Base-by-base conservation (phyloP, 805 yeast species). In the Cyberlindnera mrakii region DNA sequence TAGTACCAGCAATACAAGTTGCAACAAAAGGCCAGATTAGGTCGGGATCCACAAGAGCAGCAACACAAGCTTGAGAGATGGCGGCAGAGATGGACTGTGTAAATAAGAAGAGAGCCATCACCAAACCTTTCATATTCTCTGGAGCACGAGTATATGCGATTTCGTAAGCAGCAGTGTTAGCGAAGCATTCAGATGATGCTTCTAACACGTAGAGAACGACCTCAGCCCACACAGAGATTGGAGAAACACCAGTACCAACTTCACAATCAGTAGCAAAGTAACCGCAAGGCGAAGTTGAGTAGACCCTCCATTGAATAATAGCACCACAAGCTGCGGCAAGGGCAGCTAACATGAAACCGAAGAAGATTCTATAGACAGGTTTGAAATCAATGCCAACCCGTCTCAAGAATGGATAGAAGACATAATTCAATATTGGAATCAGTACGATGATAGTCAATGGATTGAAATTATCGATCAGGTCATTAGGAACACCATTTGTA, bases 121-220 rank as follows among this genome's bases (percentile, higher is more conserved):
- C 64, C 35, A 68, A 59, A 16, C 70, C 63, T 47, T 65, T 69
- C 70, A 67, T 66, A 32, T 74, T 65, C 9, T 71, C 72, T 34
- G 93, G 93, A 7, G 93, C 91, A 67, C 85, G 82, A 23, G 89
- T 79, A 66, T 82, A 85, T 16, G 95, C 95, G 58, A 82, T 83
- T 66, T 85, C 93, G 52, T 82, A 74, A 54, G 91, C 93, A 17
- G 93, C 84, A 54, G 84, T 77, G 41, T 85, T 81, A 27, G 90
- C 89, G 52, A 85, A 75, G 51, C 85, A 84, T 64, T 85, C 95
- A 15, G 89, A 77, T 42, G 82, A 59, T 10, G 85, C 91, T 62
- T 82, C 78, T 49, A 85, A 65, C 35, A 82, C 72, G 63, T 85
- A 85, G 4, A 88, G 83, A n/a, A 70, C 64, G 42, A 73, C 69